A percentile compares a stretch with the other conserved stretches of the same genome.
phyloP scores from a whole-genome alignment of 2,329 filamentous ascomycete genomes.

The Aspergillus nomiae region DNA sequence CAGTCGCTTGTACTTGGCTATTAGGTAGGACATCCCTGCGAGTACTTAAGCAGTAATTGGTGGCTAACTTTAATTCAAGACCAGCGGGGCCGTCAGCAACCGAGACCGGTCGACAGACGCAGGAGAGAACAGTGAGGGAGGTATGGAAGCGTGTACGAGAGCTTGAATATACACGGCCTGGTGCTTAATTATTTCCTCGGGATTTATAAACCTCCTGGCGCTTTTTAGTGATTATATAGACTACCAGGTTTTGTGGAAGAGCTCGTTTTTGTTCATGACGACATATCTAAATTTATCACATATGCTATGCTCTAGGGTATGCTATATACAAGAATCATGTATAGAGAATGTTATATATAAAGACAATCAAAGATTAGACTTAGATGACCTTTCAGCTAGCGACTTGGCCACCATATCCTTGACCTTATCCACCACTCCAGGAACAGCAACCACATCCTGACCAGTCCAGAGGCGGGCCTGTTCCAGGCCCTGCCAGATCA shows the following conservation, averaged over 20 bases:
- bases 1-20: slow-evolving; percentile 70
- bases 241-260: neutral
- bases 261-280: neutral
- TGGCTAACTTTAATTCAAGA: slow-evolving; percentile 38
- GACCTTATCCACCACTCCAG: slow-evolving; percentile 56
- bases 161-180: slow-evolving; percentile 68
- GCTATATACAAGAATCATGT: slow-evolving; percentile 26
- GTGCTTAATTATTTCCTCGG: slow-evolving; percentile 43
- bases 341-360: slow-evolving; percentile 7
- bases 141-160: slow-evolving; percentile 70
- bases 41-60: neutral
- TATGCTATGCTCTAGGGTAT: slow-evolving; percentile 25
- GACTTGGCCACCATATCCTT: slow-evolving; percentile 54
- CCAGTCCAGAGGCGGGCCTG: slow-evolving; percentile 68
- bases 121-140: slow-evolving; percentile 71
- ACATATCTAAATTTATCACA: slow-evolving; percentile 15
- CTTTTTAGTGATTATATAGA: slow-evolving; percentile 1
- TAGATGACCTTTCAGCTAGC: slow-evolving; percentile 44
- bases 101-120: slow-evolving; percentile 66
- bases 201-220: neutral
- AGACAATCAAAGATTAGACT: slow-evolving; percentile 28
- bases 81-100: slow-evolving; percentile 63
- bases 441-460: slow-evolving; percentile 58
- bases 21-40: slow-evolving; percentile 51
- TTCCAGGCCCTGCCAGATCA: slow-evolving; percentile 77